Evolutionary conservation across 371 early-diverging fungal species (phyloP).

Genomic region (Sporodiniella umbellata): DNA sequence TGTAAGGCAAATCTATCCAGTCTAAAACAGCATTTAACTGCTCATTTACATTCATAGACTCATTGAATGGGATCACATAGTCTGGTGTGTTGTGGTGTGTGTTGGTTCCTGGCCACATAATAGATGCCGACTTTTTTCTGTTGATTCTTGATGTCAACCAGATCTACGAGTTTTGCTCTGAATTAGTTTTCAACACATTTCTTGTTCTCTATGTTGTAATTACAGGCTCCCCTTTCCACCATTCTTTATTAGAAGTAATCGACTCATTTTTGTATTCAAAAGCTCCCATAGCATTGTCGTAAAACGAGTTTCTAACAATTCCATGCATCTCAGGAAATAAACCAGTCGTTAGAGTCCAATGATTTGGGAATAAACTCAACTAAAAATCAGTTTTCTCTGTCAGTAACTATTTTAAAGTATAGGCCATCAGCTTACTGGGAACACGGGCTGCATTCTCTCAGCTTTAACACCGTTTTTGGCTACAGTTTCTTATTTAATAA

Average conservation of each 20-base stretch:
- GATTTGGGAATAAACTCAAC: conserved; percentile 91
- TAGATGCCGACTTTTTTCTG: conserved; percentile 62
- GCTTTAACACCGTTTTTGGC: conserved; percentile 51
- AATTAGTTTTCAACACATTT: not conserved
- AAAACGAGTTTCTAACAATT: conserved; percentile 89
- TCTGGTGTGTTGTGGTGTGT: conserved; percentile 61
- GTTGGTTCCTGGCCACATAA: conserved; percentile 91
- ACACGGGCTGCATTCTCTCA: conserved; percentile 72
- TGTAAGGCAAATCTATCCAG: conserved; percentile 79
- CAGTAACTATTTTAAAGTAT: not conserved
- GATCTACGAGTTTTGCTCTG: conserved; percentile 44
- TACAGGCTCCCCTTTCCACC: conserved; percentile 93
- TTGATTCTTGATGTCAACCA: conserved; percentile 84
- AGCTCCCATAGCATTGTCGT: conserved; percentile 67
- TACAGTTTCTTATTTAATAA: conserved; percentile 3
- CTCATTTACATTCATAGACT: conserved; percentile 38
- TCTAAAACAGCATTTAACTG: conserved; percentile 62
- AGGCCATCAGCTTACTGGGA: conserved; percentile 49
- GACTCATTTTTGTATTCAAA: conserved; percentile 74
- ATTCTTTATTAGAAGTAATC: conserved; percentile 58
- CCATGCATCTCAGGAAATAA: conserved; percentile 91
- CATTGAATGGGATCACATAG: conserved; percentile 57
- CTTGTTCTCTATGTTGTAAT: not conserved
- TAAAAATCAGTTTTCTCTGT: conserved; percentile 5
- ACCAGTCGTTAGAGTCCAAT: conserved; percentile 90